Conservation (phyloP, 176 grass and related monocot genomes). For the Avena atlantica region DNA sequence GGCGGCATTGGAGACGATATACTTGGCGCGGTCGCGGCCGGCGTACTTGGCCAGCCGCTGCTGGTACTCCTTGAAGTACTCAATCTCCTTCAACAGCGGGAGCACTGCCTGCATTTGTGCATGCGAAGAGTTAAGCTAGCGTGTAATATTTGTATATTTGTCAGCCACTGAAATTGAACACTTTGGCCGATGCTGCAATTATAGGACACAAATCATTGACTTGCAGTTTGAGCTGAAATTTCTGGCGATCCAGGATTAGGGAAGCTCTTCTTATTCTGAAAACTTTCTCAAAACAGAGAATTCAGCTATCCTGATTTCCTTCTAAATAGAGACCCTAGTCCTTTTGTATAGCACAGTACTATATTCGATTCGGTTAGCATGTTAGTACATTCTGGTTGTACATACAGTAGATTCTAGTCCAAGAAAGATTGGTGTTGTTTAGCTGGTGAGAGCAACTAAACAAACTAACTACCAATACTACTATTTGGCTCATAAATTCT, state of each 20-base stretch:
- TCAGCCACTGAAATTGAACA: not conserved
- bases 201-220: not conserved
- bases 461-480: not conserved
- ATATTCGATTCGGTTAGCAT: constrained; percentile 1
- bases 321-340: not conserved
- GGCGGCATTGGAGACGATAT: constrained; percentile 64
- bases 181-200: not conserved
- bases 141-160: not conserved
- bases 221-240: not conserved
- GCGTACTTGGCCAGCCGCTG: constrained; percentile 37
- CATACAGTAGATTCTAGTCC: not conserved
- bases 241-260: not conserved
- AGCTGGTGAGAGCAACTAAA: constrained; percentile 19
- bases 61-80: constrained; percentile 90
- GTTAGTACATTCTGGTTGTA: not conserved
- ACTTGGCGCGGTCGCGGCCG: constrained; percentile 32
- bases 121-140: not conserved
- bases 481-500: constrained; percentile 18
- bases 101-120: constrained; percentile 57
- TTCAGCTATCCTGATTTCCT: not conserved
- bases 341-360: not conserved
- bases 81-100: constrained; percentile 76
- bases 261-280: not conserved
- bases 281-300: not conserved
- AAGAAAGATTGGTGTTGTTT: not conserved